A percentile compares a stretch with the other conserved stretches of the same genome.
phyloP scores from a whole-genome alignment of 2,329 filamentous ascomycete genomes.

The Aspergillus caelatus region DNA sequence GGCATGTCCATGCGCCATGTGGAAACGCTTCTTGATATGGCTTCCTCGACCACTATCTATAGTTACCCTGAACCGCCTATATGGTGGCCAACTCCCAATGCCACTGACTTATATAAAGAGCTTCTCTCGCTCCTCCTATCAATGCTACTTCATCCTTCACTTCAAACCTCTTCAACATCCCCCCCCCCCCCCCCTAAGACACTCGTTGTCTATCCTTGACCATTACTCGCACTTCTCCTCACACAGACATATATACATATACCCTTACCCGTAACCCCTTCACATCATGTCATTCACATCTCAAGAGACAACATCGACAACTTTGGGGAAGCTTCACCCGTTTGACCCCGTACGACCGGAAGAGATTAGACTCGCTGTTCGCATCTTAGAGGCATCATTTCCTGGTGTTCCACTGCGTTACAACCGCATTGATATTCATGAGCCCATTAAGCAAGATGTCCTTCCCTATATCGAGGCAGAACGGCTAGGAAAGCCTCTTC shows the following conservation, averaged over 20 bases:
- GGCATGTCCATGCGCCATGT: constrained; percentile 32
- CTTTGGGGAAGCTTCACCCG: constrained; percentile 30
- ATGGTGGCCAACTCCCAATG: not conserved
- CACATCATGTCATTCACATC: constrained; percentile 18
- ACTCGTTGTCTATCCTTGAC: not conserved
- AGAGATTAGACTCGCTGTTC: constrained; percentile 41
- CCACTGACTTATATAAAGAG: not conserved
- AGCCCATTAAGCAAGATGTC: constrained; percentile 63
- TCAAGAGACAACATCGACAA: constrained; percentile 13
- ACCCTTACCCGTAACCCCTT: not conserved
- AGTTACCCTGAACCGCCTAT: not conserved
- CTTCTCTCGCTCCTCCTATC: not conserved
- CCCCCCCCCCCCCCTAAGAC: not conserved
- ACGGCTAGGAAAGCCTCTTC: constrained; percentile 53
- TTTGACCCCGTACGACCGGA: constrained; percentile 43
- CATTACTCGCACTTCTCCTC: not conserved
- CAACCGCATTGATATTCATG: constrained; percentile 68
- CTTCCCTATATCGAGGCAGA: constrained; percentile 66
- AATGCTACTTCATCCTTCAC: not conserved
- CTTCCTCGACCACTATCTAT: not conserved
- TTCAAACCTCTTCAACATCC: not conserved
- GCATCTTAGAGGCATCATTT: constrained; percentile 40
- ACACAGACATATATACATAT: not conserved
- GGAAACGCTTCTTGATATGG: not conserved
- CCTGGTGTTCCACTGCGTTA: constrained; percentile 49